Percentiles rank a stretch among this genome's conserved stretches.
Evolutionary conservation across 441 rosid genomes (phyloP).

Genomic region (Erysimum cheiri): DNA sequence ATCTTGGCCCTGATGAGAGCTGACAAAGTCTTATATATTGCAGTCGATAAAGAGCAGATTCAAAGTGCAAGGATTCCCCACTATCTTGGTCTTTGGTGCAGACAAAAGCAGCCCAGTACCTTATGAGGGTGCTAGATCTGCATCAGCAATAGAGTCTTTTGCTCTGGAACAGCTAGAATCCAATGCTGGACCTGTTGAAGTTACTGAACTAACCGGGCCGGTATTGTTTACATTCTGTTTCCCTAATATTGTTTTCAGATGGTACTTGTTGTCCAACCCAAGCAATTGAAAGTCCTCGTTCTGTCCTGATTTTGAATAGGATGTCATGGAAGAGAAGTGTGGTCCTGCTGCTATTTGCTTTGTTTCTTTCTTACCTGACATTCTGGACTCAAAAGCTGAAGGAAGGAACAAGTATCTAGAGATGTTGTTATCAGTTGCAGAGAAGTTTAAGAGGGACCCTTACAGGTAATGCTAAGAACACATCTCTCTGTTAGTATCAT

Average conservation of each 20-base stretch:
- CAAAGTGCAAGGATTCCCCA: constrained; percentile 96
- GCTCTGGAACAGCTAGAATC: constrained; percentile 84
- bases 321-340: constrained; percentile 89
- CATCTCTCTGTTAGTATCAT: constrained; percentile 9
- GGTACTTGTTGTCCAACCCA: constrained; percentile 9
- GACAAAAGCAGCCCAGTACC: constrained; percentile 87
- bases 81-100: constrained; percentile 90
- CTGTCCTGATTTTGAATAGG: constrained; percentile 50
- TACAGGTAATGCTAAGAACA: constrained; percentile 65
- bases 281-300: constrained; percentile 11
- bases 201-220: constrained; percentile 79
- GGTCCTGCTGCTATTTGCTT: constrained; percentile 96
- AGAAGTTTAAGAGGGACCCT: constrained; percentile 86
- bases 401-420: constrained; percentile 90
- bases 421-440: constrained; percentile 82
- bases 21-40: constrained; percentile 33
- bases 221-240: constrained; percentile 49
- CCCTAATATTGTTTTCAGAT: not conserved
- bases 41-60: constrained; percentile 98
- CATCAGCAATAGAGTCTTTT: constrained; percentile 90
- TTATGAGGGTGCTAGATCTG: constrained; percentile 94
- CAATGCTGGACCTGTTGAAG: constrained; percentile 89
- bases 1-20: constrained; percentile 15
- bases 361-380: constrained; percentile 92
- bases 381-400: constrained; percentile 96